Conservation (phyloP, 108 stramenopile genomes). For the Fragilaria radians region DNA sequence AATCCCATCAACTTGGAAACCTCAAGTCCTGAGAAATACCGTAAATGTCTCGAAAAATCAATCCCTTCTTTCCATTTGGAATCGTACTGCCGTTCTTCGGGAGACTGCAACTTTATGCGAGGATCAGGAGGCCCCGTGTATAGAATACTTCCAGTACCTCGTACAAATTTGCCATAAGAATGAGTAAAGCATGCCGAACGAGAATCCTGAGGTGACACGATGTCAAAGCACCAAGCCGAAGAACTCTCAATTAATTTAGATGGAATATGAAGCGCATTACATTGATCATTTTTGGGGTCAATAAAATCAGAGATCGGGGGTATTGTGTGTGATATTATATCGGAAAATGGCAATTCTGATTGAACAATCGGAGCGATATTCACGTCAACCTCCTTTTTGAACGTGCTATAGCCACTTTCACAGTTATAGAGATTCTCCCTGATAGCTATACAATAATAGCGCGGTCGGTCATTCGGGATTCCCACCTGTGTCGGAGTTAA, state of each 20-base stretch:
- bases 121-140: conserved; percentile 25
- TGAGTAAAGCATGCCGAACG: conserved; percentile 75
- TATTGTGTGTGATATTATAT: background rate
- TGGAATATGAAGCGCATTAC: conserved; percentile 39
- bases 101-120: conserved; percentile 31
- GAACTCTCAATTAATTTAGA: conserved; percentile 35
- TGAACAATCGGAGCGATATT: background rate
- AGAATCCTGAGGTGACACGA: conserved; percentile 47
- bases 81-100: conserved; percentile 49
- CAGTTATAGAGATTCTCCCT: background rate
- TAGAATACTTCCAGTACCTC: conserved; percentile 84
- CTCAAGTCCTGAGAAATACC: conserved; percentile 79
- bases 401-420: background rate
- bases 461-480: conserved; percentile 84
- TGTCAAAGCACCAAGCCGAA: conserved; percentile 87
- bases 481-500: conserved; percentile 73
- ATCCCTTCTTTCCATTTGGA: conserved; percentile 41
- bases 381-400: too few species aligned
- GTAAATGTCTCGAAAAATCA: conserved; percentile 38
- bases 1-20: conserved; percentile 79
- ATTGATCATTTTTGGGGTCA: conserved; percentile 4
- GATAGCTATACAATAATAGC: conserved; percentile 58
- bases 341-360: background rate
- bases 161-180: conserved; percentile 71
- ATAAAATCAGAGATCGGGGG: conserved; percentile 24